phyloP scores from a whole-genome alignment of 768 basidiomycete species.

The Atractiella rhizophila region DNA sequence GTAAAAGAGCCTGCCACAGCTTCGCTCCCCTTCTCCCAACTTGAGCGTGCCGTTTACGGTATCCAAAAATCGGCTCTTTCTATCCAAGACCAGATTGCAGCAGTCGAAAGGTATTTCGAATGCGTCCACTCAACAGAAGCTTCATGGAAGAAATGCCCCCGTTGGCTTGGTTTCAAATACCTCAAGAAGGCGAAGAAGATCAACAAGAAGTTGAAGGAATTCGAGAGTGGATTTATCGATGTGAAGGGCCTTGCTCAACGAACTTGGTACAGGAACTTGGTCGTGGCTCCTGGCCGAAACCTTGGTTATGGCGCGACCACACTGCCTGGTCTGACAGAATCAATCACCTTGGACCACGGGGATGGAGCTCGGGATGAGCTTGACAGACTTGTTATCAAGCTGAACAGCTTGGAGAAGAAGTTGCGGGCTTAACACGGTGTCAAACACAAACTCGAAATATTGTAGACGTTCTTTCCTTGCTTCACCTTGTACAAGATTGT shows the following conservation, averaged over 20 bases:
- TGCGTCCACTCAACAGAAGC: not conserved
- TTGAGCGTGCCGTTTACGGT: constrained; percentile 3
- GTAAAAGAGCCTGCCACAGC: not conserved
- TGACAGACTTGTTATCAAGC: constrained; percentile 1
- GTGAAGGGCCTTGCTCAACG: constrained; percentile 45
- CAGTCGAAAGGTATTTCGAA: not conserved
- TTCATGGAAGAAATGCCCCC: not conserved
- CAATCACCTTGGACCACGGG: constrained; percentile 39
- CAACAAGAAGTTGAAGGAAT: constrained; percentile 25
- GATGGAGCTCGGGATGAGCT: constrained; percentile 38
- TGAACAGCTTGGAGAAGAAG: no score
- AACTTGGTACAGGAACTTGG: constrained; percentile 68
- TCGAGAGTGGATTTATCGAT: constrained; percentile 44
- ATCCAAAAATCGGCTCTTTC: constrained; percentile 4
- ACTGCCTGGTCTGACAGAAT: constrained; percentile 50
- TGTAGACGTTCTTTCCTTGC: no score
- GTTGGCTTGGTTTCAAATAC: not conserved
- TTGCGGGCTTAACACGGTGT: no score
- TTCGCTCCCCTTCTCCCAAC: constrained; percentile 7
- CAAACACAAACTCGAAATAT: no score
- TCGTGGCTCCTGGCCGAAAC: constrained; percentile 44
- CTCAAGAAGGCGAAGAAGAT: constrained; percentile 24
- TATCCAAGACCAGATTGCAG: constrained; percentile 1
- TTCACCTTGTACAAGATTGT: no score
- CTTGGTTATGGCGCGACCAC: constrained; percentile 40